Conservation (phyloP, 495 filamentous ascomycete genomes). For the Daldinia childiae region DNA sequence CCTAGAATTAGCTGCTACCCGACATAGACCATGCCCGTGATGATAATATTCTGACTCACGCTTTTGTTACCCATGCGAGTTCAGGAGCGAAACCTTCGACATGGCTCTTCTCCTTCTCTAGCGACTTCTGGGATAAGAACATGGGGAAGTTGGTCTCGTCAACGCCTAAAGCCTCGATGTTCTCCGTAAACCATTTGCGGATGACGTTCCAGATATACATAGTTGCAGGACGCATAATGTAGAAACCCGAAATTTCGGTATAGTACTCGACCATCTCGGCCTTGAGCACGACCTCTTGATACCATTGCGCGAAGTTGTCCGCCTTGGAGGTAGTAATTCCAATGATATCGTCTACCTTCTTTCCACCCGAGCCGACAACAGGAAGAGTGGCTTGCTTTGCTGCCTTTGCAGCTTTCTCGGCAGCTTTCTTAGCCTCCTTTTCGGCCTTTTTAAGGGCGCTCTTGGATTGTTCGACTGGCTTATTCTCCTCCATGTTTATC, state of each 20-base stretch:
- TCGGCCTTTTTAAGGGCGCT: conserved; percentile 77
- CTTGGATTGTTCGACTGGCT: conserved; percentile 65
- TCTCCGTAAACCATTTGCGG: conserved; percentile 84
- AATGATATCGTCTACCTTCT: conserved; percentile 72
- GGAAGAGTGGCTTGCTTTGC: conserved; percentile 62
- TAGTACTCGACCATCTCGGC: conserved; percentile 94
- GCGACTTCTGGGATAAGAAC: conserved; percentile 88
- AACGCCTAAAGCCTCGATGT: conserved; percentile 89
- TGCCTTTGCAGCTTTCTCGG: conserved; percentile 73
- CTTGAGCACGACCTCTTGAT: conserved; percentile 94
- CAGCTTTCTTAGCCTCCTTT: conserved; percentile 68
- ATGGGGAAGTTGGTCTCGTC: conserved; percentile 96
- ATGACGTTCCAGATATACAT: conserved; percentile 95
- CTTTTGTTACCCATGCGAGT: conserved; percentile 98
- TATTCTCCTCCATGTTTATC: conserved; percentile 52
- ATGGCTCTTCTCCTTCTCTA: conserved; percentile 95
- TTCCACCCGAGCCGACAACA: conserved; percentile 52
- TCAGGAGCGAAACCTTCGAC: conserved; percentile 98
- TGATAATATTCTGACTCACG: conserved; percentile 61
- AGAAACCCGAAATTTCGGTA: conserved; percentile 82
- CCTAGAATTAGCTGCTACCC: conserved; percentile 18
- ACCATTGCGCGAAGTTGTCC: conserved; percentile 92
- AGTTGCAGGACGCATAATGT: conserved; percentile 86
- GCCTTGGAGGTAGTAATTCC: conserved; percentile 86
- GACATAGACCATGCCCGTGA: neutral